These are phyloP conservation scores for Schoenoplectus triqueter DNA, from an alignment of 202 grass and related monocot genomes.

Conservation along the genomic window DNA sequence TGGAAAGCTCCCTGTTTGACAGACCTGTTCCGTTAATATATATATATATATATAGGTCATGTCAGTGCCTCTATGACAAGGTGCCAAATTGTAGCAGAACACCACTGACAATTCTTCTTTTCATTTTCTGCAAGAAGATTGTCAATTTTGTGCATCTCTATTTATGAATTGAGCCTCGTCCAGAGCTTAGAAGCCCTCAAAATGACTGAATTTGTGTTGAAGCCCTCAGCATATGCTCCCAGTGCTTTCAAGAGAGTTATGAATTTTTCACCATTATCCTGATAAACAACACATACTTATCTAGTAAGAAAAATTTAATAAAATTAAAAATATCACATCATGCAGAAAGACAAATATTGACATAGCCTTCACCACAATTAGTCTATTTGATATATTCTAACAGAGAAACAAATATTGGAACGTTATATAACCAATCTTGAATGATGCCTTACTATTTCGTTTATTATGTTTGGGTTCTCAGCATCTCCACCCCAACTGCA, in stretches of 20 bases:
- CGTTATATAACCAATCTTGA: background rate
- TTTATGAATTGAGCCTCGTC: conserved; percentile 62
- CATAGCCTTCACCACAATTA: conserved; percentile 6
- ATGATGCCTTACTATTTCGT: background rate
- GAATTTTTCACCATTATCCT: conserved; percentile 91
- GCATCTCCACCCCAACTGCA: background rate
- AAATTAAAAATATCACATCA: conserved; percentile 6
- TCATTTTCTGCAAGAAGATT: conserved; percentile 16
- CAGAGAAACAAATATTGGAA: background rate
- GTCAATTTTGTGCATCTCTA: background rate
- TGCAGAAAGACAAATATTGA: background rate
- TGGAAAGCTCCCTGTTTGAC: conserved; percentile 31
- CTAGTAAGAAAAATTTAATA: conserved; percentile 10
- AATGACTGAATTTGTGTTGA: conserved; percentile 73
- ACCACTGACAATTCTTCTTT: conserved; percentile 8
- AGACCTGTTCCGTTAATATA: background rate
- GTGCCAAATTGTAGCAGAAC: conserved; percentile 26
- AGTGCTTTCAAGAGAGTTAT: conserved; percentile 74
- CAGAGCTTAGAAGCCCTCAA: conserved; percentile 75
- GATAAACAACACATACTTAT: conserved; percentile 12
- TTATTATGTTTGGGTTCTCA: background rate
- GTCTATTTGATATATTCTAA: conserved; percentile 4
- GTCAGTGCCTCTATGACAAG: background rate
- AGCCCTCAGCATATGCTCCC: conserved; percentile 94
- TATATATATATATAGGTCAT: background rate